phyloP scores from a whole-genome alignment of 352 stramenopile genomes.

The Phytophthora macrochlamydospora region DNA sequence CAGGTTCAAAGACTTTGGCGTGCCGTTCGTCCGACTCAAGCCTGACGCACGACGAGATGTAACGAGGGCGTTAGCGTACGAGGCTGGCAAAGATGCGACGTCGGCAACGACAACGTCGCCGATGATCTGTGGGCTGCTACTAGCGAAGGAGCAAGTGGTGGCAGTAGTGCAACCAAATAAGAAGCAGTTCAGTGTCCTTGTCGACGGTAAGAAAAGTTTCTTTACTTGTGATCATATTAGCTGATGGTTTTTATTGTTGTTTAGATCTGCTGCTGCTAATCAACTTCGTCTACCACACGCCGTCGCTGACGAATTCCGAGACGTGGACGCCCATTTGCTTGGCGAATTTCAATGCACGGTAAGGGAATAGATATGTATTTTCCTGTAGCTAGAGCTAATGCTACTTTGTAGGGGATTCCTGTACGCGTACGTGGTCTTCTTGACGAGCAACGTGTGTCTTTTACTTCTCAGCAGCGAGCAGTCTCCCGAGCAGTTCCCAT shows the following conservation, averaged over 20 bases:
- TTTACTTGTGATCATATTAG: constrained; percentile 1
- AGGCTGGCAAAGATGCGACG: constrained; percentile 25
- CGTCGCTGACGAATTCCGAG: constrained; percentile 63
- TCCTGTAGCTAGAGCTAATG: background rate
- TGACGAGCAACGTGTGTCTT: constrained; percentile 56
- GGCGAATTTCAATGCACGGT: constrained; percentile 68
- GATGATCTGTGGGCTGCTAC: constrained; percentile 69
- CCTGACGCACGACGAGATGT: constrained; percentile 47
- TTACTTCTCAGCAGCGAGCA: constrained; percentile 74
- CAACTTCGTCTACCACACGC: constrained; percentile 78
- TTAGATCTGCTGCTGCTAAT: constrained; percentile 68
- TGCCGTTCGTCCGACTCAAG: constrained; percentile 56
- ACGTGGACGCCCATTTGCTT: constrained; percentile 80
- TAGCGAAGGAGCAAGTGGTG: constrained; percentile 56
- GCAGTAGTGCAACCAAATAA: constrained; percentile 58
- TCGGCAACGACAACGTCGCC: constrained; percentile 18
- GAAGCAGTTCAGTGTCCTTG: constrained; percentile 68
- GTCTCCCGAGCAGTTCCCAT: constrained; percentile 69
- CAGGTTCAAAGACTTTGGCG: constrained; percentile 51
- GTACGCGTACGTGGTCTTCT: constrained; percentile 77
- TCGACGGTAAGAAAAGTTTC: constrained; percentile 46
- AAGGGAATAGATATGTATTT: constrained; percentile 4
- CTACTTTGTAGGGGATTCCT: constrained; percentile 59
- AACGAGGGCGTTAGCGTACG: constrained; percentile 50
- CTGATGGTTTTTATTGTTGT: constrained; percentile 4